Evolutionary conservation across 75 land plant genomes (phyloP).

Genomic region (Isoetes taiwanensis): DNA sequence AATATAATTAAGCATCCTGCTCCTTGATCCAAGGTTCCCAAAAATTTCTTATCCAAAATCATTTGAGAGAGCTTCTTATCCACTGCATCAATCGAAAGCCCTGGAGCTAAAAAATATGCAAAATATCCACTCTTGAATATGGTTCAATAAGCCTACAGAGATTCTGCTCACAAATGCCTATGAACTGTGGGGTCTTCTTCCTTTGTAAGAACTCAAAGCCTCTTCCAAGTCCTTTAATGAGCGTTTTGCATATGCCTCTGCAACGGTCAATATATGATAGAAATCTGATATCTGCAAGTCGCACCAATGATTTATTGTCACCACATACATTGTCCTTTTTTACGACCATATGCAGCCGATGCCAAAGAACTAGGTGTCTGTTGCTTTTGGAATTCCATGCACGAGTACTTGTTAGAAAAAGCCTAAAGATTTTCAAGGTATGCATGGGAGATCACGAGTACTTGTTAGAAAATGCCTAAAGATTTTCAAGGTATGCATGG

Average conservation of each 20-base stretch:
- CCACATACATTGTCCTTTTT: too few species aligned
- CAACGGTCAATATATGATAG: too few species aligned
- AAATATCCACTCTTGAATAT: conserved; percentile 52
- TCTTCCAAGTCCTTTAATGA: conserved; percentile 54
- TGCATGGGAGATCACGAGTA: too few species aligned
- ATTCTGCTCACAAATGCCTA: conserved; percentile 67
- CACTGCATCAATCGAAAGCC: conserved; percentile 42
- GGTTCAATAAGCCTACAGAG: conserved; percentile 66
- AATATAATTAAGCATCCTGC: conserved; percentile 71
- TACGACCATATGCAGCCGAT: too few species aligned
- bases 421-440: too few species aligned
- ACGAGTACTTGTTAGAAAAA: too few species aligned
- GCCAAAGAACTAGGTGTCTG: too few species aligned
- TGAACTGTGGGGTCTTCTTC: conserved; percentile 76
- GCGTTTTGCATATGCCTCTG: conserved; percentile 52
- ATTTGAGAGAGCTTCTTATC: conserved; percentile 73
- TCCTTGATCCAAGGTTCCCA: conserved; percentile 74
- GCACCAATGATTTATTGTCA: too few species aligned
- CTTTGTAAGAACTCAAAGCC: conserved; percentile 34
- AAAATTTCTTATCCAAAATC: conserved; percentile 75
- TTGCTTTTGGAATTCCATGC: too few species aligned
- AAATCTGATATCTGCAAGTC: too few species aligned
- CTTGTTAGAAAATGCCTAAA: too few species aligned
- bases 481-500: too few species aligned
- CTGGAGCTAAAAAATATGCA: conserved; percentile 35